phyloP scores from a whole-genome alignment of 768 basidiomycete genomes.

The Lanmaoa pseudosensibilis region DNA sequence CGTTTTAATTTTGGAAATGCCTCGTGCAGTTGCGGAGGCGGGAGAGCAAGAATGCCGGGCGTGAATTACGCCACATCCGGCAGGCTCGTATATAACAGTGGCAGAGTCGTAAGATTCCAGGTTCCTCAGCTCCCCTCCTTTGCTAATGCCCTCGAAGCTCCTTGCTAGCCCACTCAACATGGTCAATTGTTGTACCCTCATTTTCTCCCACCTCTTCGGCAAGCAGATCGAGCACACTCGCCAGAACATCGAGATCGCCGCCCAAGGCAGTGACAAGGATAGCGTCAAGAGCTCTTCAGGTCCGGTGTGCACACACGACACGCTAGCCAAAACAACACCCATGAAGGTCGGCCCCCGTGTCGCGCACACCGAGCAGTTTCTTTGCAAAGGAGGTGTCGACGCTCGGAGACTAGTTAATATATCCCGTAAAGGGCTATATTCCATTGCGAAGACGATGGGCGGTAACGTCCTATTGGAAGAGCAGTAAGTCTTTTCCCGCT shows the following conservation, averaged over 20 bases:
- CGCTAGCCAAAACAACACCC: slow-evolving; percentile 24
- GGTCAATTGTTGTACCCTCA: slow-evolving; percentile 24
- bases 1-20: slow-evolving; percentile 27
- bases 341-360: slow-evolving; percentile 34
- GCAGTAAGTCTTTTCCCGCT: slow-evolving; percentile 28
- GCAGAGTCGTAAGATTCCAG: slow-evolving; percentile 3
- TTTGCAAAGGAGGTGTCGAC: slow-evolving; percentile 39
- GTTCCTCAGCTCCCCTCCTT: slow-evolving; percentile 11
- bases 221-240: slow-evolving; percentile 21
- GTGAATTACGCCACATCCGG: slow-evolving; percentile 16
- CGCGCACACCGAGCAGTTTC: slow-evolving; percentile 35
- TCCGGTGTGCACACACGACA: slow-evolving; percentile 31
- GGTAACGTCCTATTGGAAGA: slow-evolving; percentile 40
- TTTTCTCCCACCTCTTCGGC: slow-evolving; percentile 25
- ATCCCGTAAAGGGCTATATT: slow-evolving; percentile 35
- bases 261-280: slow-evolving; percentile 23
- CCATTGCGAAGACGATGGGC: slow-evolving; percentile 34
- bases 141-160: slow-evolving; percentile 27
- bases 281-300: slow-evolving; percentile 36
- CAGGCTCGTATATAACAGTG: slow-evolving; percentile 27
- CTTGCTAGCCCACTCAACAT: slow-evolving; percentile 24
- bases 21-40: slow-evolving; percentile 25
- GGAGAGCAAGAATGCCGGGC: slow-evolving; percentile 18
- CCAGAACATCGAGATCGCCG: slow-evolving; percentile 21
- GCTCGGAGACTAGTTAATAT: slow-evolving; percentile 34